Conservation (phyloP, 768 basidiomycete species). For the Phanerochaete sordida region DNA sequence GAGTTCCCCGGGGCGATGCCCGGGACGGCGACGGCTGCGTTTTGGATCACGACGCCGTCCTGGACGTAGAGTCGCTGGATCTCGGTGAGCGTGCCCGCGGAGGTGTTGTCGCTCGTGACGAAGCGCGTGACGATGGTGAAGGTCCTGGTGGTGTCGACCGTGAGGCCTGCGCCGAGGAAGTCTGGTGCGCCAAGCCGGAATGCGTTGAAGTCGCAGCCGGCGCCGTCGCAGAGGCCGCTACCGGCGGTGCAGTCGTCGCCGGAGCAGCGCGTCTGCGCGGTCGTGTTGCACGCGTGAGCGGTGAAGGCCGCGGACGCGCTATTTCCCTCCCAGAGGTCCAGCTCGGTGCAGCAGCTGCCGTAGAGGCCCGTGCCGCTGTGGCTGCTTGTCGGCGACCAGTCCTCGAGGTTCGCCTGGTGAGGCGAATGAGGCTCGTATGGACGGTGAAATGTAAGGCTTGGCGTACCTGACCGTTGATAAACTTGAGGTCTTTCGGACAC, state of each 20-base stretch:
- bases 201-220: conserved; percentile 51
- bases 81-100: conserved; percentile 43
- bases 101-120: conserved; percentile 41
- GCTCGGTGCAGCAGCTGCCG: conserved; percentile 53
- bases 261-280: conserved; percentile 38
- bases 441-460: too few species aligned
- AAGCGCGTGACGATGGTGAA: conserved; percentile 34
- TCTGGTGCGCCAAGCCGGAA: conserved; percentile 42
- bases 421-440: too few species aligned
- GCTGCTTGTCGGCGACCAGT: conserved; percentile 34
- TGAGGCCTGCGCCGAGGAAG: conserved; percentile 39
- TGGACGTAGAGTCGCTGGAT: conserved; percentile 55
- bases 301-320: conserved; percentile 46
- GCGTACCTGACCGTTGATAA: conserved; percentile 47
- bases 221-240: conserved; percentile 45
- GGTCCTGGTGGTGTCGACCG: conserved; percentile 44
- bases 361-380: conserved; percentile 42
- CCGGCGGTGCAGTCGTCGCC: conserved; percentile 34
- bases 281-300: conserved; percentile 43
- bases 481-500: conserved; percentile 52
- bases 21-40: conserved; percentile 43
- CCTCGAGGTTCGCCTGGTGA: conserved; percentile 42
- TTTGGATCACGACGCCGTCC: conserved; percentile 46
- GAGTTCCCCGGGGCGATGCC: conserved; percentile 40
- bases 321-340: conserved; percentile 56